Evolutionary conservation across 306 rosid genomes (phyloP).

Genomic region (Crataegus laevigata): DNA sequence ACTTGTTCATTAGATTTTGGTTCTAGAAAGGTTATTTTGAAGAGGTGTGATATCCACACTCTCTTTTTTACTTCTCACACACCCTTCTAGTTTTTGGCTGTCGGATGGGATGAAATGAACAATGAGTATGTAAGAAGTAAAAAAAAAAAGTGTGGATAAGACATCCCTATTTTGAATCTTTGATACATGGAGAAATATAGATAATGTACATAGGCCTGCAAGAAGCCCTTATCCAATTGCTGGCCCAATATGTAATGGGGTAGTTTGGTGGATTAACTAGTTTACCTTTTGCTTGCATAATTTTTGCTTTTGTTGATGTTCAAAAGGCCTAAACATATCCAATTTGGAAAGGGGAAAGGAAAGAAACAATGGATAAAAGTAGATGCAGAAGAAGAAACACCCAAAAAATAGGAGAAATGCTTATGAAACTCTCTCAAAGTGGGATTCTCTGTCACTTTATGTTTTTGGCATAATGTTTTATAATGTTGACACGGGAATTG

Average conservation of each 20-base stretch:
- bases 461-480: no score
- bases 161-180: neutral
- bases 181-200: neutral
- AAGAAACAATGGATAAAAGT: neutral
- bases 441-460: no score
- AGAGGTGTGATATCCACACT: no score
- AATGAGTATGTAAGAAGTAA: no score
- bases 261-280: neutral
- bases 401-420: neutral
- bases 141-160: no score
- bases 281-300: neutral
- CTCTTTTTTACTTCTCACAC: no score
- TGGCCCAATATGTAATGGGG: neutral
- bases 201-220: neutral
- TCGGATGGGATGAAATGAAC: no score
- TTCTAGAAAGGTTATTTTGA: neutral
- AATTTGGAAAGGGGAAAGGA: conserved; percentile 2
- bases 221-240: neutral
- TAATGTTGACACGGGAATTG: no score
- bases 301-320: neutral
- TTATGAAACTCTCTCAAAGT: accelerated
- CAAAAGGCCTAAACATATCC: neutral
- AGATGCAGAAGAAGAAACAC: neutral
- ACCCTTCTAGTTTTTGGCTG: no score
- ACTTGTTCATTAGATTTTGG: neutral